A percentile compares a stretch with the other conserved stretches of the same genome.
Conservation (phyloP, 2,329 filamentous ascomycete genomes). For the Botrytis elliptica region DNA sequence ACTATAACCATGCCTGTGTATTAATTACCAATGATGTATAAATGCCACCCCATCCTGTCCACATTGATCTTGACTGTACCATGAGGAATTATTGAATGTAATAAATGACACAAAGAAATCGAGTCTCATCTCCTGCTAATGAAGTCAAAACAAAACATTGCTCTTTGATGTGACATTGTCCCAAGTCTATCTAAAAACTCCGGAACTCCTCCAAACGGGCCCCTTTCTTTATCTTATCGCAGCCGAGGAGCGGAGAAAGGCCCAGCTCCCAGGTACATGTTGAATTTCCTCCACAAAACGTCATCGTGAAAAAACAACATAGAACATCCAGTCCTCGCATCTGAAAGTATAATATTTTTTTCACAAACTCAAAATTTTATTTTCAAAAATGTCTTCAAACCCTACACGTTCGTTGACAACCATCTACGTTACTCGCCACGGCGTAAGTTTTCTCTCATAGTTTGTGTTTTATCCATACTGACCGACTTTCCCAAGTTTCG, state of each 20-base stretch:
- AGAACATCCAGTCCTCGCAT: conserved; percentile 1
- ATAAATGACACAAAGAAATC: conserved; percentile 1
- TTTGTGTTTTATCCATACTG: conserved; percentile 24
- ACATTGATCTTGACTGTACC: neutral
- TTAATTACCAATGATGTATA: conserved; percentile 5
- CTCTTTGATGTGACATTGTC: neutral
- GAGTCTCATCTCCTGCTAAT: neutral
- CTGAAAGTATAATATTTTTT: conserved; percentile 42
- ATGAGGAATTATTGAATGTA: conserved; percentile 1
- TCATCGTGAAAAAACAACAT: conserved; percentile 17
- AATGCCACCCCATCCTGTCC: neutral
- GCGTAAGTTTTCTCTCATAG: conserved; percentile 52
- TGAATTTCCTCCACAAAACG: conserved; percentile 12
- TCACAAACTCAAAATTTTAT: neutral
- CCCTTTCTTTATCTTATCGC: conserved; percentile 22
- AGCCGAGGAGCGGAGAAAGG: conserved; percentile 10
- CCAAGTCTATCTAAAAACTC: neutral
- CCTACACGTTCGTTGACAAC: conserved; percentile 20
- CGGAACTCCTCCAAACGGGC: conserved; percentile 30
- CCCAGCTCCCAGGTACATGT: neutral
- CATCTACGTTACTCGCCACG: conserved; percentile 75
- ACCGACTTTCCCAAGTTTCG: conserved; percentile 64
- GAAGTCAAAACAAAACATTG: neutral
- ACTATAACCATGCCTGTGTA: neutral
- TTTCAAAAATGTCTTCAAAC: conserved; percentile 12